Conservation (phyloP, 148 eudicot species). For the Polygonum aviculare region DNA sequence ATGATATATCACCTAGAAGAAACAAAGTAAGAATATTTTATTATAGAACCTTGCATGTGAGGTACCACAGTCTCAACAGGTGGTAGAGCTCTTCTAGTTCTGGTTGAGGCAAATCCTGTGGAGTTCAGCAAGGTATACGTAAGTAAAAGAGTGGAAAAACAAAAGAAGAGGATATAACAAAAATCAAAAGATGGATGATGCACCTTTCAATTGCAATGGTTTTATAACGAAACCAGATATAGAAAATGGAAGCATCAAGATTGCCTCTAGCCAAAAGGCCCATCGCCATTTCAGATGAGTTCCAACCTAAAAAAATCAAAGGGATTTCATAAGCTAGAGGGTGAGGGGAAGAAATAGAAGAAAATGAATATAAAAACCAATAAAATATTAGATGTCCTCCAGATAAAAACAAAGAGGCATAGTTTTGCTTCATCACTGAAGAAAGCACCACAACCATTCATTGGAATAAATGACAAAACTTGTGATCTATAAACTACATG, state of each 20-base stretch:
- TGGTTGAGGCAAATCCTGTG: constrained; percentile 62
- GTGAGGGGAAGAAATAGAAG: neutral
- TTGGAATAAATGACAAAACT: neutral
- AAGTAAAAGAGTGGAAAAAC: neutral
- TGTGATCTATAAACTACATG: neutral
- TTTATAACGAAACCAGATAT: constrained; percentile 76
- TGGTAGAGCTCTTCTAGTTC: constrained; percentile 32
- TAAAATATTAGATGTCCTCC: neutral
- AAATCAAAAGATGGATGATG: constrained; percentile 3
- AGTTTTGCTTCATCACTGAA: neutral
- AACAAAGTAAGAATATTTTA: neutral
- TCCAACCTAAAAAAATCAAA: constrained; percentile 50
- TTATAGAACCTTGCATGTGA: constrained; percentile 44
- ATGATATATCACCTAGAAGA: neutral
- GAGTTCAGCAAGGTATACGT: neutral
- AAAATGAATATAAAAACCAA: neutral
- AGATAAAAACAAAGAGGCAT: neutral
- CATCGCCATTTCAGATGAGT: constrained; percentile 56
- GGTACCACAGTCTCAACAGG: constrained; percentile 29
- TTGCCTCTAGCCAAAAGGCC: constrained; percentile 75
- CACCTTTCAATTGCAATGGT: constrained; percentile 89
- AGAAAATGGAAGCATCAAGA: constrained; percentile 91
- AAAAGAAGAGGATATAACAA: constrained; percentile 15
- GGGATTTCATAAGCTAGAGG: neutral
- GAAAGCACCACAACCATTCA: neutral